A percentile compares a stretch with the other conserved stretches of the same genome.
Conservation (phyloP, 2,329 filamentous ascomycete species). For the Neophaeococcomyces mojaviensis region DNA sequence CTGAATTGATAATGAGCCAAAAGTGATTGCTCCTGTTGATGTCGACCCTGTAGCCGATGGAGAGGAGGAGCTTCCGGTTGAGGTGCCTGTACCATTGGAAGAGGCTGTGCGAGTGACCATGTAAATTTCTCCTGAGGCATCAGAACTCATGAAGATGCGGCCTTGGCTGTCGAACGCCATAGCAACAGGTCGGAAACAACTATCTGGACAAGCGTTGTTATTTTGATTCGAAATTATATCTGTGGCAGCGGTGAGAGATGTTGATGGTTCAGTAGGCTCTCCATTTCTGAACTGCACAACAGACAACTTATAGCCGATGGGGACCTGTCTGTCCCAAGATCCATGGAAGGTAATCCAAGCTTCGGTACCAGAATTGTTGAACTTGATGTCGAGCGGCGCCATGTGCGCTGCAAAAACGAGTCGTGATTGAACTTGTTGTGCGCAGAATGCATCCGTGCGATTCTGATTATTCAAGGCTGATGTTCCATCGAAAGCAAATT, state of each 20-base stretch:
- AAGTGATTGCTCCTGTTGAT: not conserved
- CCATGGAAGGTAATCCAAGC: constrained; percentile 67
- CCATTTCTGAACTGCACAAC: constrained; percentile 41
- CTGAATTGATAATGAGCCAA: not conserved
- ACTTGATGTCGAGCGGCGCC: constrained; percentile 65
- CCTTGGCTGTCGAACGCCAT: constrained; percentile 28
- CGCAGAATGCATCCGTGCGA: constrained; percentile 36
- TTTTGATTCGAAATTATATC: constrained; percentile 28
- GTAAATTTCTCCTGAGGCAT: constrained; percentile 27
- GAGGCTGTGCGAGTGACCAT: constrained; percentile 15
- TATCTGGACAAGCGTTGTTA: constrained; percentile 23
- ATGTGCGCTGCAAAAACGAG: constrained; percentile 60
- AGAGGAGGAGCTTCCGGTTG: not conserved
- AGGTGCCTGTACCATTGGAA: constrained; percentile 4
- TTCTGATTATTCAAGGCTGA: constrained; percentile 39
- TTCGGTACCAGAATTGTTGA: constrained; percentile 48
- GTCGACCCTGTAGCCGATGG: not conserved
- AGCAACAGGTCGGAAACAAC: constrained; percentile 29
- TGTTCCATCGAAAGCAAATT: constrained; percentile 41
- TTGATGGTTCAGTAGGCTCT: constrained; percentile 35
- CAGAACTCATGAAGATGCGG: constrained; percentile 28
- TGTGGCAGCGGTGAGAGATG: constrained; percentile 25
- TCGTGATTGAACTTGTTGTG: constrained; percentile 37
- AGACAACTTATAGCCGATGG: constrained; percentile 46
- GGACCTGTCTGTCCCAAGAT: constrained; percentile 51